phyloP scores from a whole-genome alignment of 192 early-diverging fungal genomes.

The Rhizoclosmatium globosum region DNA sequence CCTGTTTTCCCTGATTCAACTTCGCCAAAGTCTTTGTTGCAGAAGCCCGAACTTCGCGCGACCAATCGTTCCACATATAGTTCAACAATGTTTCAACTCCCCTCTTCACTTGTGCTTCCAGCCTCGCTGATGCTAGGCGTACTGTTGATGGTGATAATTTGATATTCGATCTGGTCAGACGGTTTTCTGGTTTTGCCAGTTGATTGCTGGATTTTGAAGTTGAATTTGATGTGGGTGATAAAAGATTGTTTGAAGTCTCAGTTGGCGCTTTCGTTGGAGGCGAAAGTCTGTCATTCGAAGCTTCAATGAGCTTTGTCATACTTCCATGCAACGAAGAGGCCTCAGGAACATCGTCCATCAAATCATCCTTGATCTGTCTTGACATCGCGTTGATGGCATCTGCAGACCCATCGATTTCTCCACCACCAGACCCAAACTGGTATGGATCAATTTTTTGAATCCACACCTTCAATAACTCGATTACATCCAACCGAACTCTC shows the following conservation, averaged over 20 bases:
- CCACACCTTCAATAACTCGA: conserved; percentile 50
- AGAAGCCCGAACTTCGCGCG: conserved; percentile 46
- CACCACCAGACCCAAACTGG: neutral
- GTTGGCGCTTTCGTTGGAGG: neutral
- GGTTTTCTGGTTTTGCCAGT: neutral
- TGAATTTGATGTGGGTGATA: too few relatives aligned
- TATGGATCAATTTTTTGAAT: conserved; percentile 40
- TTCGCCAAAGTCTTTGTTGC: conserved; percentile 44
- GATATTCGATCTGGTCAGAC: neutral
- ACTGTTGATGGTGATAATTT: neutral
- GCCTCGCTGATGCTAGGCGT: neutral
- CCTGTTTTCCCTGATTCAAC: conserved; percentile 46
- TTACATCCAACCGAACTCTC: conserved; percentile 53
- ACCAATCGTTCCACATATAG: conserved; percentile 64
- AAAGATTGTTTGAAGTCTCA: neutral
- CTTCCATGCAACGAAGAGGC: neutral
- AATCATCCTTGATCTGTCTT: neutral
- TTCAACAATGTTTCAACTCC: conserved; percentile 50
- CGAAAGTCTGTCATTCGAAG: neutral
- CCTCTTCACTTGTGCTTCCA: conserved; percentile 24
- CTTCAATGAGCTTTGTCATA: neutral
- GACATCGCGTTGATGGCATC: conserved; percentile 13
- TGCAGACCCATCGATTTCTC: neutral
- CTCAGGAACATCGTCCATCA: neutral
- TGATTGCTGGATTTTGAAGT: neutral